These are phyloP conservation scores for Diddensiella transvaalensis DNA, from an alignment of 805 yeast species.

Conservation along the genomic window DNA sequence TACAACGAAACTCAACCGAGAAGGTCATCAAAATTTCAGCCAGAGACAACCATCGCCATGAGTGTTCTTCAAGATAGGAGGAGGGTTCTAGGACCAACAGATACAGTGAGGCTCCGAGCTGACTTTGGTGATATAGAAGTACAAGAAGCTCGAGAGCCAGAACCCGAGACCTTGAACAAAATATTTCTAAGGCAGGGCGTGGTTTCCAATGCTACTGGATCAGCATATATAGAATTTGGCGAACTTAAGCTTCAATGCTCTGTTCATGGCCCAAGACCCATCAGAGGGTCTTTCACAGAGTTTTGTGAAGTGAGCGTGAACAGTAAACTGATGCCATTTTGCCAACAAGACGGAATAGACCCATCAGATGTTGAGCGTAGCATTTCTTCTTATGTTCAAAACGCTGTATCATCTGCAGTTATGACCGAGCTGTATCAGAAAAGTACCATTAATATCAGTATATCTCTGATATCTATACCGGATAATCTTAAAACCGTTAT, in stretches of 20 bases:
- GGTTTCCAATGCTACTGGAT: constrained; percentile 73
- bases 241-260: constrained; percentile 59
- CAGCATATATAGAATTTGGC: constrained; percentile 71
- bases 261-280: constrained; percentile 88
- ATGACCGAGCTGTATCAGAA: constrained; percentile 78
- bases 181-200: constrained; percentile 63
- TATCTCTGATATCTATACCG: constrained; percentile 57
- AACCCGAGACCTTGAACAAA: constrained; percentile 28
- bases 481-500: constrained; percentile 34
- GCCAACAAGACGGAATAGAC: constrained; percentile 36
- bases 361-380: constrained; percentile 38
- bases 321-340: constrained; percentile 49
- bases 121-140: constrained; percentile 22
- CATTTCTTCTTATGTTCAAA: constrained; percentile 47
- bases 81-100: constrained; percentile 78
- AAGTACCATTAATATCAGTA: constrained; percentile 75
- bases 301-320: constrained; percentile 64
- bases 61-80: constrained; percentile 59
- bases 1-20: neutral
- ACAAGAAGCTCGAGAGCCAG: constrained; percentile 8
- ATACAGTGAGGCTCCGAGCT: constrained; percentile 50
- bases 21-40: neutral
- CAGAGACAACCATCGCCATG: constrained; percentile 14
- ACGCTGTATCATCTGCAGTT: constrained; percentile 51
- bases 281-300: constrained; percentile 65